These are phyloP conservation scores for Entomortierella lignicola DNA, from an alignment of 192 early-diverging fungal genomes.

Conservation along the genomic window DNA sequence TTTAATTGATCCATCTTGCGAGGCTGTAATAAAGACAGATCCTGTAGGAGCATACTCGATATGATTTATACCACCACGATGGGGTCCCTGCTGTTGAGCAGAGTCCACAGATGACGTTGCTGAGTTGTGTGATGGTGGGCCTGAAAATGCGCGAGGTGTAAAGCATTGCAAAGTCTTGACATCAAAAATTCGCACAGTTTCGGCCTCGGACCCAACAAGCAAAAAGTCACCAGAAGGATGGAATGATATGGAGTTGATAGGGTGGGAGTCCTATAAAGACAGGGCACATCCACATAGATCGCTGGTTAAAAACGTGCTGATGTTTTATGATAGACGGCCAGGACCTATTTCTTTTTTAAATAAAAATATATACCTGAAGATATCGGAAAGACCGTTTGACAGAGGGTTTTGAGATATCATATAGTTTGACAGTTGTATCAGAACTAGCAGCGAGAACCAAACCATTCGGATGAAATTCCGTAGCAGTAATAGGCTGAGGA, in stretches of 20 bases:
- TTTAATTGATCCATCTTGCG: conserved; percentile 87
- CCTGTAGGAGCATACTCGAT: conserved; percentile 81
- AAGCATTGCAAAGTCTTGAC: conserved; percentile 88
- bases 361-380: conserved; percentile 63
- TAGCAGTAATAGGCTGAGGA: conserved; percentile 76
- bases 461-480: conserved; percentile 94
- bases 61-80: conserved; percentile 59
- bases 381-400: conserved; percentile 88
- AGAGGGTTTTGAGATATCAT: conserved; percentile 85
- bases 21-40: conserved; percentile 77
- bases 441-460: conserved; percentile 89
- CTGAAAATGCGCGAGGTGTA: conserved; percentile 63
- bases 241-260: conserved; percentile 86
- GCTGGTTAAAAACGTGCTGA: not conserved
- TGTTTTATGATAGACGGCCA: no score
- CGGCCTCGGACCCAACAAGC: conserved; percentile 76
- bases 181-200: conserved; percentile 86
- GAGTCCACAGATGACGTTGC: conserved; percentile 6
- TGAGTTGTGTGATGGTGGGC: conserved; percentile 52
- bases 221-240: conserved; percentile 95
- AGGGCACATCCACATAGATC: not conserved
- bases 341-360: no score
- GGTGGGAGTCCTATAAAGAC: conserved; percentile 71
- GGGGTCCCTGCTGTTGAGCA: conserved; percentile 37
- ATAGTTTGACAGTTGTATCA: conserved; percentile 89